Evolutionary conservation across 1,284 basidiomycete genomes (phyloP).

Genomic region (Ceraceosorus bombacis): DNA sequence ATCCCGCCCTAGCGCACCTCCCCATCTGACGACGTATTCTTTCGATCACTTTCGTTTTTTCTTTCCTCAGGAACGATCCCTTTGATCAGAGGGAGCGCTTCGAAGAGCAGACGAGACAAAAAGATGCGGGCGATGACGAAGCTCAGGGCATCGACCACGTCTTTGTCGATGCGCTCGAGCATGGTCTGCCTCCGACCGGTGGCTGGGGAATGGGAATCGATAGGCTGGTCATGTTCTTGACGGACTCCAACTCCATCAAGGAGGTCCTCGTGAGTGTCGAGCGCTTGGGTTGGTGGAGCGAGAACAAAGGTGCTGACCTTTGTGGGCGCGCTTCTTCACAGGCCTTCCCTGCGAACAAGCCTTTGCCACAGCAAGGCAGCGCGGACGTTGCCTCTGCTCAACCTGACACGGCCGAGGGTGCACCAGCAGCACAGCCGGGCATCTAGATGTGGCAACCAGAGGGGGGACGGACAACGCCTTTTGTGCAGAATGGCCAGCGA

Average conservation of each 20-base stretch:
- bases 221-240: constrained; percentile 38
- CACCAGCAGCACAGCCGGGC: too few species aligned
- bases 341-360: constrained; percentile 85
- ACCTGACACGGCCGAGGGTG: too few species aligned
- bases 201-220: constrained; percentile 53
- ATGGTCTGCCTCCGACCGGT: constrained; percentile 92
- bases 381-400: too few species aligned
- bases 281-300: background rate
- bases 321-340: background rate
- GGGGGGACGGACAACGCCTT: too few species aligned
- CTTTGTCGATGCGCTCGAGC: constrained; percentile 66
- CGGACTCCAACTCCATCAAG: constrained; percentile 62
- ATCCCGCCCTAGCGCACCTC: background rate
- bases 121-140: constrained; percentile 94
- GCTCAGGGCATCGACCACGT: constrained; percentile 79
- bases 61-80: constrained; percentile 34
- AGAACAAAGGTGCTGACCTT: background rate
- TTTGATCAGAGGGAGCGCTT: constrained; percentile 85
- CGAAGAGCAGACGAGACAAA: constrained; percentile 83
- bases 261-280: constrained; percentile 57
- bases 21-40: background rate
- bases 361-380: constrained; percentile 40
- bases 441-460: too few species aligned
- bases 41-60: background rate
- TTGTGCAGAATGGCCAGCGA: too few species aligned